A percentile compares a stretch with the other conserved stretches of the same genome.
phyloP scores from a whole-genome alignment of 345 rosid genomes.

The Acer saccharum region DNA sequence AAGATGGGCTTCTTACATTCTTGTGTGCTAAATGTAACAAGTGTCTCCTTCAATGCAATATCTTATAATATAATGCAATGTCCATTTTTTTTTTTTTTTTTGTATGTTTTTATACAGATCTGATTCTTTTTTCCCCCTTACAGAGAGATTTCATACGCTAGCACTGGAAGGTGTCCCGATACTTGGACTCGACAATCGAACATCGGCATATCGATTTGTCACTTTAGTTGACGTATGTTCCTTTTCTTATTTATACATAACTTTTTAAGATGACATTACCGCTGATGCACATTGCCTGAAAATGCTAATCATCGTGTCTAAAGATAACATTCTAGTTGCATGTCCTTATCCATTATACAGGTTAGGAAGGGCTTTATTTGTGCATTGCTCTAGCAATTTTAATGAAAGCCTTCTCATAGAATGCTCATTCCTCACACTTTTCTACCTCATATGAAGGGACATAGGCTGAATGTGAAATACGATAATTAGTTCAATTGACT shows the following conservation, averaged over 20 bases:
- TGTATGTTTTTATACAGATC: slow-evolving; percentile 4
- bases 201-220: slow-evolving; percentile 92
- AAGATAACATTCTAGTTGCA: not conserved
- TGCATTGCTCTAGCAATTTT: too few relatives aligned
- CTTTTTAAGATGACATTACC: not conserved
- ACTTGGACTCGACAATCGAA: slow-evolving; percentile 80
- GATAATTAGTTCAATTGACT: not conserved
- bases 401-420: not conserved
- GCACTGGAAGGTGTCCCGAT: slow-evolving; percentile 85
- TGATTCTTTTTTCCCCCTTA: slow-evolving; percentile 13
- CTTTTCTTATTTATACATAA: slow-evolving; percentile 2
- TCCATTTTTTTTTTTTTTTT: not conserved
- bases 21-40: not conserved
- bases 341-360: not conserved
- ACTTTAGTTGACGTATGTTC: slow-evolving; percentile 85
- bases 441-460: not conserved
- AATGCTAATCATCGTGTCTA: not conserved
- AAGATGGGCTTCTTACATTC: not conserved
- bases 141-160: slow-evolving; percentile 92
- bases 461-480: not conserved
- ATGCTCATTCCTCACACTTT: not conserved
- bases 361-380: not conserved
- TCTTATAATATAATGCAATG: slow-evolving; percentile 10
- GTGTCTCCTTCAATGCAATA: not conserved
- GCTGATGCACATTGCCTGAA: not conserved